Base-by-base conservation (phyloP, 352 stramenopile species). In the Phytophthora cajani region DNA sequence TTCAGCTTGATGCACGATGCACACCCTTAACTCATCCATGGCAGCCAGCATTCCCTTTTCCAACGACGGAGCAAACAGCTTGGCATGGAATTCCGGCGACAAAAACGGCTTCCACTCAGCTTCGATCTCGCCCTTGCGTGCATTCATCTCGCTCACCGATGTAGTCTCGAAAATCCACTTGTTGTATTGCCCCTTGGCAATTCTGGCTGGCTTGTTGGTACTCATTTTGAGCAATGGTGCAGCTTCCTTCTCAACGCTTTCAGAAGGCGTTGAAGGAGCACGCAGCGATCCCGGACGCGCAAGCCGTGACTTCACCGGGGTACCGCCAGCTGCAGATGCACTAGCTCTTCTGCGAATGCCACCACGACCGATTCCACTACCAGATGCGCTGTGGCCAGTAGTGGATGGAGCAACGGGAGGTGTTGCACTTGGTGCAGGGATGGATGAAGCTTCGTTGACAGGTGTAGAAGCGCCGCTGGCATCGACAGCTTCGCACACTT, bases 31-130 rank as follows among this genome's bases (percentile, higher is more conserved):
- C 23, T 94, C 86, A 12, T 88, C 81, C 67, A 96, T 88, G 1
- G 84, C 89, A 55, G 78, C 77, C 58, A 95, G 75, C 87, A 97
- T 95, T 16, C 87, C 87, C 64, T 96, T 96, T 42, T 97, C 89
- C 4, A 93, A 67, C 7, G 82, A 87, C 1, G 81, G 71, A 5
- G 89, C 87, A 69, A 97, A 97, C 3, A 97, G 72, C 50, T 96
- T 94, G 0, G 81, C 75, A 32, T 92, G 82, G 21, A 97, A 80
- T 32, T 90, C 87, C 0, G 79, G 61, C 3, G 82, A 84, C 25
- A 95, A 58, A 59, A 82, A 95, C 1, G 84, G 79, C 10, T 87
- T 81, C 89, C 89, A 96, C 59, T 96, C 89, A 1, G 67, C 70
- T 47, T 96, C 84, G 3, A 96, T 74, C 64, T 96, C 88, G 38